phyloP scores from a whole-genome alignment of 176 grass and related monocot genomes.

The Paspalum notatum region DNA sequence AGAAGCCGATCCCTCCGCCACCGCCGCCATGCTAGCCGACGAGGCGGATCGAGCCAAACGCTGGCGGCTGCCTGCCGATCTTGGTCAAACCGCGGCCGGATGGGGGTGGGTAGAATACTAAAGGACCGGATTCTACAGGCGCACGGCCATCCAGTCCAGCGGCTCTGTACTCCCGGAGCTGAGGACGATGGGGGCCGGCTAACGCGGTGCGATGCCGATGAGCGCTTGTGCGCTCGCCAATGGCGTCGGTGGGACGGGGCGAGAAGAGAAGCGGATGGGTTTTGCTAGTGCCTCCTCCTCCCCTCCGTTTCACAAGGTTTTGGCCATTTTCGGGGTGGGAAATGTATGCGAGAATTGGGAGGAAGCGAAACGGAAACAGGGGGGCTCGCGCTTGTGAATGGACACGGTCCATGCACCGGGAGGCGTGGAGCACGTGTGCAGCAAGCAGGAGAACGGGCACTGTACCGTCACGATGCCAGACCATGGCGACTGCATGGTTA shows the following conservation, averaged over 20 bases:
- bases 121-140: conserved; percentile 29
- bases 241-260: conserved; percentile 41
- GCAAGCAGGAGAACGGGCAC: neutral
- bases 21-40: conserved; percentile 64
- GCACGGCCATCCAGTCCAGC: neutral
- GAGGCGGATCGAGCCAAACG: conserved; percentile 5
- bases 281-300: neutral
- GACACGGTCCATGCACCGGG: neutral
- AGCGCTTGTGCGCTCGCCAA: conserved; percentile 36
- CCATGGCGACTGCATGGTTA: neutral
- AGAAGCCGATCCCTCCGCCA: conserved; percentile 55
- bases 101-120: neutral
- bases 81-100: conserved; percentile 43
- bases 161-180: neutral
- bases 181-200: neutral
- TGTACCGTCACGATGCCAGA: neutral
- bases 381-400: neutral
- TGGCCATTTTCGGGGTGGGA: conserved; percentile 39
- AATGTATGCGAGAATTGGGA: conserved; percentile 10
- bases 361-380: conserved; percentile 27
- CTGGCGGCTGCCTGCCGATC: neutral
- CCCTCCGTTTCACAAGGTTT: conserved; percentile 43
- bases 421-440: conserved; percentile 28
- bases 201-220: conserved; percentile 19
- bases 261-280: conserved; percentile 35